Evolutionary conservation across 2,329 filamentous ascomycete species (phyloP), one percentile per base, ranked within the genome.

Genomic region (Trichoderma koningii): DNA sequence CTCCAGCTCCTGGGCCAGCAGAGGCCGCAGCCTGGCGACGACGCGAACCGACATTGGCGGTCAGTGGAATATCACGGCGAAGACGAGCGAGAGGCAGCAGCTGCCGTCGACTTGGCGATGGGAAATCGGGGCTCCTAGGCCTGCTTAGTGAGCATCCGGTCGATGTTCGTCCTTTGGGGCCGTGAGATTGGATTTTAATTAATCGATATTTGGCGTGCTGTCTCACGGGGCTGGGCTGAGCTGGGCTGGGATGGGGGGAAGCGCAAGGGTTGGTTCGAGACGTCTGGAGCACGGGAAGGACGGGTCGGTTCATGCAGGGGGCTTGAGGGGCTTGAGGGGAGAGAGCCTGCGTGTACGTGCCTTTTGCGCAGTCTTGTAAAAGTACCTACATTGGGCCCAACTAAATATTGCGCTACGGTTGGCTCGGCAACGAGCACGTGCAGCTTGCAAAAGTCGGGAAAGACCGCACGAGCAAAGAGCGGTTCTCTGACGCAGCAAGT

Each of bases 11-110:
- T 89, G 88, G 71, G 91, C 89, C 68, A 97, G 87, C 68, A 97
- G 85, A 60, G 94, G 94, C 71, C 94, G 89, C 72, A 99, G 91
- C 70, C 95, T 87, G 66, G 94, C 93, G 69, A 98, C 91, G 66
- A 98, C 93, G 74, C 92, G 85, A 70, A 97, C 91, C 67, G 83
- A 84, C 87, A 87, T 86, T 65, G 65, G 60, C 65, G 52, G 42
- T 47, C 64, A 45, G 62, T 63, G 62, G 56, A n/a, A 15, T 34
- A 19, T 48, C 30, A 23, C 30, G 69, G 66, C 71, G 23, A 56
- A 60, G 68, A 66, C 65, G 64, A 67, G 64, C 34, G 12, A 66
- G 60, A 66, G 64, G 55, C 69, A 65, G 55, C 64, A 28, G 41
- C 63, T 30, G 28, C 56, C 61, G 59, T 44, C 47, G 42, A 42